phyloP scores from a whole-genome alignment of 2,329 filamentous ascomycete species.

The Fusarium sp. region DNA sequence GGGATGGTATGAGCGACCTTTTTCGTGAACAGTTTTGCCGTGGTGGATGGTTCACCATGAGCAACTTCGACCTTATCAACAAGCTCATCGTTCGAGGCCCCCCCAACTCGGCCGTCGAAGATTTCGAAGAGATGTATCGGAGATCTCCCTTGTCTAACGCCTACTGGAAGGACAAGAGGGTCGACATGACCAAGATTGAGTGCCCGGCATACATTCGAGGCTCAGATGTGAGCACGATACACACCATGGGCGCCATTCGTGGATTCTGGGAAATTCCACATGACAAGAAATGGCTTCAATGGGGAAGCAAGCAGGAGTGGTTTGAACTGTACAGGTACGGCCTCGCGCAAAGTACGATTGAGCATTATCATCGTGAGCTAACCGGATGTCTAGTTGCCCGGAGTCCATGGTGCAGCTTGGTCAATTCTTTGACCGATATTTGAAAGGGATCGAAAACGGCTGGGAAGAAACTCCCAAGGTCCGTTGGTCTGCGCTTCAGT shows the following conservation, averaged over 20 bases:
- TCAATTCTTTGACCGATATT: neutral
- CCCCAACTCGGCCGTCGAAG: neutral
- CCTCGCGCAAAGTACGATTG: too few relatives aligned
- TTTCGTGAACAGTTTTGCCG: slow-evolving; percentile 26
- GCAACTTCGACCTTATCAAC: slow-evolving; percentile 17
- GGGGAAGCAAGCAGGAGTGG: neutral
- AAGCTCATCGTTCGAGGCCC: neutral
- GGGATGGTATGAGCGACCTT: slow-evolving; percentile 18
- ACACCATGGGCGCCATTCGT: neutral
- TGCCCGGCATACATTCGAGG: neutral
- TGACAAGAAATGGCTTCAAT: neutral
- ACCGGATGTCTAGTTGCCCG: too few relatives aligned
- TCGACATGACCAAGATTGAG: neutral
- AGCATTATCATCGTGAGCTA: too few relatives aligned
- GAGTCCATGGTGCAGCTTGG: neutral
- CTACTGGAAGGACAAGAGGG: neutral
- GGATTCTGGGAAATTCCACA: neutral
- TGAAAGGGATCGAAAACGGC: neutral
- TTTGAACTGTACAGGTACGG: neutral
- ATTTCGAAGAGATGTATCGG: neutral
- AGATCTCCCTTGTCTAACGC: neutral
- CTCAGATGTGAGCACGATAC: neutral
- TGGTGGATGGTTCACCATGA: slow-evolving; percentile 26
- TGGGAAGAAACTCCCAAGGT: neutral
- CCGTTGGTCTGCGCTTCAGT: neutral